Evolutionary conservation across 495 filamentous ascomycete genomes (phyloP).

Genomic region (Parachaetomium inaequale): DNA sequence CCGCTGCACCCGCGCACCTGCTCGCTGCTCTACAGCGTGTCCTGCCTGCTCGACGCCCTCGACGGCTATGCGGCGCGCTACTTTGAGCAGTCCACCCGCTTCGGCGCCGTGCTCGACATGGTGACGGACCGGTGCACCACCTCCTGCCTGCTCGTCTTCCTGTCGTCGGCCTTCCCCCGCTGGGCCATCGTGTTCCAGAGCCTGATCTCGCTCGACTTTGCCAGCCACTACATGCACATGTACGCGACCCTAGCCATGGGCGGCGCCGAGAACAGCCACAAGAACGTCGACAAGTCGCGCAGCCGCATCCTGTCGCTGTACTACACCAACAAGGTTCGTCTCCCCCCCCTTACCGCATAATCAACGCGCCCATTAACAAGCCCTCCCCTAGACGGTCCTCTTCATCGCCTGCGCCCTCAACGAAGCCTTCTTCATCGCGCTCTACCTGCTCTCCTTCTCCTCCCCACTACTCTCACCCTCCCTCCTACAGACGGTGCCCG

Average conservation of each 20-base stretch:
- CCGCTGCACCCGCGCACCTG: conserved; percentile 93
- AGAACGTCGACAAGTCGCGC: conserved; percentile 78
- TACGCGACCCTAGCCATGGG: conserved; percentile 86
- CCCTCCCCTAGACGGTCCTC: conserved; percentile 65
- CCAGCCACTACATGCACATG: conserved; percentile 99
- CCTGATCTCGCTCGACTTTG: conserved; percentile 84
- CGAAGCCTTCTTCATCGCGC: conserved; percentile 93
- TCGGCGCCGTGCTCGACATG: conserved; percentile 97
- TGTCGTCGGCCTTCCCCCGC: conserved; percentile 85
- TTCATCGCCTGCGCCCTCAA: conserved; percentile 89
- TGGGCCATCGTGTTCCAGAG: conserved; percentile 92
- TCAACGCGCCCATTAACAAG: conserved; percentile 4
- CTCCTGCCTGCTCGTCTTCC: conserved; percentile 86
- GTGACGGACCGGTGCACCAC: conserved; percentile 89
- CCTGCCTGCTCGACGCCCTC: conserved; percentile 88
- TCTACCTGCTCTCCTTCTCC: conserved; percentile 96
- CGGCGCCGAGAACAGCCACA: conserved; percentile 75
- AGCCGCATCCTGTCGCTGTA: conserved; percentile 86
- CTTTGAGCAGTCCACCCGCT: conserved; percentile 86
- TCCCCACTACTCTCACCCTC: conserved; percentile 80
- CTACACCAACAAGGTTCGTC: conserved; percentile 84
- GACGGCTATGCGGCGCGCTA: conserved; percentile 87
- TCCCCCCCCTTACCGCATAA: conserved; percentile 2
- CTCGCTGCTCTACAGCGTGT: conserved; percentile 83
- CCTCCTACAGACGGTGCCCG: conserved; percentile 55